phyloP scores from a whole-genome alignment of 176 grass and related monocot genomes.

The Poa annua region DNA sequence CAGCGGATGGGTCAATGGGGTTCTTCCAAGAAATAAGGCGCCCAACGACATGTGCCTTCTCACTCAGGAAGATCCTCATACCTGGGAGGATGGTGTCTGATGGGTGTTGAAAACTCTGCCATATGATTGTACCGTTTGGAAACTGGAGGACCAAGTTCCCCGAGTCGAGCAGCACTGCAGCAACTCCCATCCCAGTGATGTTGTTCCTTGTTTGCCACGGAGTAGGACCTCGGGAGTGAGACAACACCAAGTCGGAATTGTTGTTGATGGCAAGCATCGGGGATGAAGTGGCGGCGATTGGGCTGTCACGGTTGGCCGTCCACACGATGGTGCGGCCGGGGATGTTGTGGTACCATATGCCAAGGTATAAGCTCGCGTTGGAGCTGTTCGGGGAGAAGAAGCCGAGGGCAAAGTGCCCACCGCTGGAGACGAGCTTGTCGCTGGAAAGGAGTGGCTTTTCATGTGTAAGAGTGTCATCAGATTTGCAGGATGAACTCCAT shows the following conservation, averaged over 20 bases:
- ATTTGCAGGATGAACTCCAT: background rate
- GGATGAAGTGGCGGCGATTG: background rate
- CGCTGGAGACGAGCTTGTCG: background rate
- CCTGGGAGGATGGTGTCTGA: constrained; percentile 2
- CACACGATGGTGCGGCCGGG: background rate
- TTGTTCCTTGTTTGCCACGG: background rate
- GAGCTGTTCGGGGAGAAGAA: background rate
- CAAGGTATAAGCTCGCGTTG: background rate
- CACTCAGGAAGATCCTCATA: background rate
- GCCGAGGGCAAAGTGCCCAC: background rate
- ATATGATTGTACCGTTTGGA: background rate
- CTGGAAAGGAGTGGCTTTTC: background rate
- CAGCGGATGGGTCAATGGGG: constrained; percentile 39
- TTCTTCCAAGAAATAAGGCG: constrained; percentile 40
- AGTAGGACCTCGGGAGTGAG: background rate
- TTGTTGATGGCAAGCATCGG: background rate
- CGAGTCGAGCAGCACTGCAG: background rate
- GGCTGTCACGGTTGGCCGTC: background rate
- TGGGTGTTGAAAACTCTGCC: background rate
- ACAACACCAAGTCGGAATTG: background rate
- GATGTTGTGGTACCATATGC: constrained; percentile 25
- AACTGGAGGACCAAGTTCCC: background rate
- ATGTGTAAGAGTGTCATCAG: constrained; percentile 25
- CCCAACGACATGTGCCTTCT: background rate
- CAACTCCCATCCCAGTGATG: background rate